Conservation (phyloP, 768 basidiomycete genomes). For the Mycena epipterygia region DNA sequence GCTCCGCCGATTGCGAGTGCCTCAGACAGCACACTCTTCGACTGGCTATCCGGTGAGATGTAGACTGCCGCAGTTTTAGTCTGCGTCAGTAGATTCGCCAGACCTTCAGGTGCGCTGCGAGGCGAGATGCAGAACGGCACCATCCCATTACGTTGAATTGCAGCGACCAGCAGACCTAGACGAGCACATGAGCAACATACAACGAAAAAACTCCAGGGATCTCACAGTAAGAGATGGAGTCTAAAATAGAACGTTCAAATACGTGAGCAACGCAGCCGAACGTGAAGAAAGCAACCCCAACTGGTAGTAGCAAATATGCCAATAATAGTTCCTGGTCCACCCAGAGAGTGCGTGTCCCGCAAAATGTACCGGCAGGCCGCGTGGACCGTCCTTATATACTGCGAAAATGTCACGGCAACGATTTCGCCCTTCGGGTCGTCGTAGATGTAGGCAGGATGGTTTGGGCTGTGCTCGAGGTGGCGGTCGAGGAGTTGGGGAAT, state of each 20-base stretch:
- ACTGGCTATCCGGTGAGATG: background rate
- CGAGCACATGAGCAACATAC: background rate
- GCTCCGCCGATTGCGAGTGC: background rate
- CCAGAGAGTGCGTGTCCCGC: background rate
- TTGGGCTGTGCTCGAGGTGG: conserved; percentile 20
- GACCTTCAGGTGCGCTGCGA: conserved; percentile 47
- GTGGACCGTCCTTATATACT: conserved; percentile 17
- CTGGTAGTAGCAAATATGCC: conserved; percentile 20
- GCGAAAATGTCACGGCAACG: conserved; percentile 4
- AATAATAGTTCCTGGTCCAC: background rate
- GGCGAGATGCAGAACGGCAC: conserved; percentile 51
- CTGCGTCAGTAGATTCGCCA: conserved; percentile 44
- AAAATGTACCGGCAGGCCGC: background rate
- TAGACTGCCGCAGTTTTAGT: conserved; percentile 19
- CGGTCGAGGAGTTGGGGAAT: conserved; percentile 24
- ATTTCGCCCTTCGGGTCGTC: conserved; percentile 4
- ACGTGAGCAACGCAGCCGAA: background rate
- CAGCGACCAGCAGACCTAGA: conserved; percentile 26
- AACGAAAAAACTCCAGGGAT: no score
- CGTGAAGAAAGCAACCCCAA: background rate
- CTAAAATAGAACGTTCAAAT: background rate
- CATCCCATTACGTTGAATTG: conserved; percentile 34
- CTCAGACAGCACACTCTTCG: background rate
- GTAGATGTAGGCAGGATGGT: conserved; percentile 24
- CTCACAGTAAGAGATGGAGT: conserved; percentile 23